A percentile compares a stretch with the other conserved stretches of the same genome.
Evolutionary conservation across 345 rosid species (phyloP).

Genomic region (Nephelium lappaceum): DNA sequence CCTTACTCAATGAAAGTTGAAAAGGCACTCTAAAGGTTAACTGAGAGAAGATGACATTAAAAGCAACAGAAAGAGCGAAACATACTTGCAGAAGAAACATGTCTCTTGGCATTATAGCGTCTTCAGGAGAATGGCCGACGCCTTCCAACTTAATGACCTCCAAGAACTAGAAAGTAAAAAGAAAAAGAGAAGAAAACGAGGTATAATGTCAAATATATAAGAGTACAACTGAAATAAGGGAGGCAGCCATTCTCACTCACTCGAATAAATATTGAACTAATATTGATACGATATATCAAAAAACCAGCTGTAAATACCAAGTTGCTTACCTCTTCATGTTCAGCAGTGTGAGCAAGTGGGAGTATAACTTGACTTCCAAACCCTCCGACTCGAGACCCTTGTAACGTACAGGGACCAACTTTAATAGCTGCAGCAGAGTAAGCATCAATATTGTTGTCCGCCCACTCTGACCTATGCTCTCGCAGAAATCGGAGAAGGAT

Average conservation of each 20-base stretch:
- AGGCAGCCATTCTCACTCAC: background rate
- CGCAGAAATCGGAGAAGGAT: conserved; percentile 93
- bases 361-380: conserved; percentile 94
- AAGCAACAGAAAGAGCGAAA: background rate
- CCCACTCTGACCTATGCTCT: conserved; percentile 99
- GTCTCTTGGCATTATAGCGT: conserved; percentile 85
- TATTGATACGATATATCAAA: background rate
- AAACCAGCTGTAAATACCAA: background rate
- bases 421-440: conserved; percentile 94
- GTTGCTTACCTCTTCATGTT: conserved; percentile 90
- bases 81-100: conserved; percentile 91
- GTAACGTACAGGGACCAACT: conserved; percentile 83
- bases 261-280: background rate
- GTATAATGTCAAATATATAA: background rate
- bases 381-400: conserved; percentile 79
- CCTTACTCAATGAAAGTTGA: background rate
- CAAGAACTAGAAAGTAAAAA: conserved; percentile 56
- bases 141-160: conserved; percentile 97
- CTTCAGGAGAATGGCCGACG: conserved; percentile 86
- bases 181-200: background rate
- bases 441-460: conserved; percentile 92
- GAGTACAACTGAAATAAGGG: background rate
- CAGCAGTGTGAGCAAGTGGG: conserved; percentile 93
- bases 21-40: background rate
- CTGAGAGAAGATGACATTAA: background rate